Conservation (phyloP, 208 protist species). For the Trichomonas tenax region DNA sequence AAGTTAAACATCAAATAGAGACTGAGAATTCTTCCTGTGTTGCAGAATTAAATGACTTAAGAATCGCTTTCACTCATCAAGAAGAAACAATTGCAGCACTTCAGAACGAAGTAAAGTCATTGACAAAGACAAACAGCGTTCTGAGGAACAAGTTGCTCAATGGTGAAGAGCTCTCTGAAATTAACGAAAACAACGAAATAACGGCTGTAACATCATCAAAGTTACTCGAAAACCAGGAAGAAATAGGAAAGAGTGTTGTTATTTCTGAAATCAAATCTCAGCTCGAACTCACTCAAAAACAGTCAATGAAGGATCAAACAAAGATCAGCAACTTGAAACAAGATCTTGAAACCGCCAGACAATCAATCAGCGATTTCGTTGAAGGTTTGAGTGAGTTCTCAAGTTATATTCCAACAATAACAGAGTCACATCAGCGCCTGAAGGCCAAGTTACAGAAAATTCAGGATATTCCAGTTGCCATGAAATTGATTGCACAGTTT, state of each 20-base stretch:
- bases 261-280: neutral
- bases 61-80: neutral
- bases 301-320: neutral
- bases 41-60: neutral
- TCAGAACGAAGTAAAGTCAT: neutral
- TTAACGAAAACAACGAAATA: neutral
- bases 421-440: neutral
- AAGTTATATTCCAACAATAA: neutral
- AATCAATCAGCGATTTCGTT: neutral
- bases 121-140: neutral
- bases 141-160: neutral
- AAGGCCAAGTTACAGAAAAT: neutral
- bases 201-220: neutral
- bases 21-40: neutral
- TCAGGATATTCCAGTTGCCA: neutral
- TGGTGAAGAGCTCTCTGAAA: neutral
- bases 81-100: neutral
- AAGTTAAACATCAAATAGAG: neutral
- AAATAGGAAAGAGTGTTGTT: neutral
- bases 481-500: neutral
- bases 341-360: neutral
- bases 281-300: neutral
- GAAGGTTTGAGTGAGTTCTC: neutral
- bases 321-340: neutral
- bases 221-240: neutral